Evolutionary conservation across 345 rosid genomes (phyloP), one percentile per base, ranked within the genome.

Genomic region (Anacardium occidentale): DNA sequence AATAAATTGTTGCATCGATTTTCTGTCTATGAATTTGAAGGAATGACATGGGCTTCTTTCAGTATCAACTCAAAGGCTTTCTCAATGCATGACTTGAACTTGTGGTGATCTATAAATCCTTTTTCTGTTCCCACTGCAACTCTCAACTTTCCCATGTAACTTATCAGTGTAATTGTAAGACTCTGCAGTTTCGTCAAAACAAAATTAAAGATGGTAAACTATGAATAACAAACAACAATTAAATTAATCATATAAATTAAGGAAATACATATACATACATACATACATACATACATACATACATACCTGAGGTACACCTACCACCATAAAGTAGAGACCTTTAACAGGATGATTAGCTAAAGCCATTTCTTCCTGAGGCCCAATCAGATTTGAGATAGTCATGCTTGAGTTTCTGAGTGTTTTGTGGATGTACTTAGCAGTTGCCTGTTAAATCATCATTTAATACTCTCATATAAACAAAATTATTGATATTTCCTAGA

Each of bases 391-490:
- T 67, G 91, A 74, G 25, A 87, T 69, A 10, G 78, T 51, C 86
- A 85, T 80, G 87, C 89, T 87, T 18, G 85, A 70, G 47, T 82
- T 87, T 64, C 58, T 78, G n/a, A 82, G n/a, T 22, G 89, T 82
- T 58, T 62, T 66, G 15, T 74, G 74, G 45, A 85, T 71, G 72
- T 82, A 77, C 32, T 29, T 80, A 0, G 87, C 80, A 4, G 81
- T 70, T 50, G 62, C 76, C 84, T 85, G 71, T 72, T 37, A 37
- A 37, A 37, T 37, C 42, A 37, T 37, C 42, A 37, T 34, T 34
- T 37, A 37, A 37, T 37, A 37, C 42, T 5, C 42, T 37, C 42
- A 37, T 37, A 37, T 7, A 37, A 37, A 9, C 9, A 37, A 37
- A 6, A 37, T 37, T 37, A 6, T 37, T 37, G 42, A 32, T 32